Evolutionary conservation across 495 filamentous ascomycete species (phyloP).

Genomic region (Choiromyces venosus): DNA sequence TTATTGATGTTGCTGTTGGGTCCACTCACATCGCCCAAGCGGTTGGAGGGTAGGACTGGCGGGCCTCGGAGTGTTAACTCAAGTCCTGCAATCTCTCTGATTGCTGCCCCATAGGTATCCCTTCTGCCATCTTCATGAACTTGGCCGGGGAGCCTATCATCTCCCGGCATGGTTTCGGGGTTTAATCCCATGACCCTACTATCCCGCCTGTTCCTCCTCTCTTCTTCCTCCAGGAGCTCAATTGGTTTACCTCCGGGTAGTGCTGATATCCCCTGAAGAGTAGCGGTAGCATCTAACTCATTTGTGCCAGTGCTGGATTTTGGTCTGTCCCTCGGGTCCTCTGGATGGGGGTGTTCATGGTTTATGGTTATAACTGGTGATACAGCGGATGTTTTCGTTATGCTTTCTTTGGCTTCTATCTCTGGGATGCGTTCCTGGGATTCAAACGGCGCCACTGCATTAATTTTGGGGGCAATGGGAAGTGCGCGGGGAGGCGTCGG

Average conservation of each 20-base stretch:
- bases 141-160: background rate
- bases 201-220: conserved; percentile 35
- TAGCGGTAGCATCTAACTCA: conserved; percentile 3
- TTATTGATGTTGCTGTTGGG: conserved; percentile 25
- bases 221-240: conserved; percentile 32
- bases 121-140: conserved; percentile 24
- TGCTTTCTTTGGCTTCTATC: background rate
- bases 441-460: conserved; percentile 17
- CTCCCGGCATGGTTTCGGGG: conserved; percentile 20
- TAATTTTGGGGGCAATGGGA: conserved; percentile 5
- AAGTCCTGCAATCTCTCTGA: conserved; percentile 34
- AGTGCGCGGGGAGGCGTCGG: conserved; percentile 17
- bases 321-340: background rate
- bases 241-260: conserved; percentile 23
- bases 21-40: conserved; percentile 37
- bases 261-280: conserved; percentile 6
- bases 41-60: conserved; percentile 19
- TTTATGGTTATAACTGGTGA: background rate
- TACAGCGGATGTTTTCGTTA: background rate
- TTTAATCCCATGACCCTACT: conserved; percentile 33
- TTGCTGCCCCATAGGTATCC: conserved; percentile 35
- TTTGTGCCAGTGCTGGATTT: background rate
- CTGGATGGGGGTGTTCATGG: background rate
- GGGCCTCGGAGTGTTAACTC: conserved; percentile 32
- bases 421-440: conserved; percentile 8